phyloP scores from a whole-genome alignment of 2,329 filamentous ascomycete genomes.

The Exserohilum turcica region DNA sequence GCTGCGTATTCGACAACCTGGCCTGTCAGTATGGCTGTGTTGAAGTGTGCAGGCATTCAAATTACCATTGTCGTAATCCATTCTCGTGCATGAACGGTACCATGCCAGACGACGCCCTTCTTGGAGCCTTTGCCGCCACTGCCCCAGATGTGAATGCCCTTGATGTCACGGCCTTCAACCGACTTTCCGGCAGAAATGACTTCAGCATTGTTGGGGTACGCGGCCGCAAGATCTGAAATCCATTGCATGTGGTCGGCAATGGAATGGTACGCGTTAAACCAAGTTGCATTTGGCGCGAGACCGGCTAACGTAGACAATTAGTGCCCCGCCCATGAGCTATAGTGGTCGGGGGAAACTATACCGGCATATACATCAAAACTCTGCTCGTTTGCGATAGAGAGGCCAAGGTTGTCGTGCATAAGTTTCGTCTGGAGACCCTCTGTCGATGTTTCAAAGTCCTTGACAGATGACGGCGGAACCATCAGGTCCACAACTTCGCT shows the following conservation, averaged over 20 bases:
- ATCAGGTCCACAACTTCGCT: constrained; percentile 45
- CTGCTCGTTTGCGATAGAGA: constrained; percentile 42
- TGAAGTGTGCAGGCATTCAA: background rate
- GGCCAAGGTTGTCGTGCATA: constrained; percentile 47
- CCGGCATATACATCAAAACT: constrained; percentile 39
- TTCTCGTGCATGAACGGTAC: constrained; percentile 47
- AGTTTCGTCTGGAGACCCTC: constrained; percentile 35
- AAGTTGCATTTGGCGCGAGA: constrained; percentile 37
- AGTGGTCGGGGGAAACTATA: constrained; percentile 19
- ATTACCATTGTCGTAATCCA: constrained; percentile 44
- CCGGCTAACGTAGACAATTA: constrained; percentile 32
- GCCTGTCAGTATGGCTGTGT: constrained; percentile 7
- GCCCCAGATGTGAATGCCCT: constrained; percentile 48
- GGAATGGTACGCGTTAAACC: constrained; percentile 46
- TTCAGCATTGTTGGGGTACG: constrained; percentile 44
- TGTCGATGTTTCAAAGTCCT: constrained; percentile 36
- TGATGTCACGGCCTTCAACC: constrained; percentile 44
- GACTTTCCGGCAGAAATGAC: constrained; percentile 45
- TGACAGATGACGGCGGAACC: constrained; percentile 39
- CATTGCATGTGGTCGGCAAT: constrained; percentile 45
- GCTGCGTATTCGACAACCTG: constrained; percentile 44
- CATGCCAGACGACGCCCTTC: constrained; percentile 46
- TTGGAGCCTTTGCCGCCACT: constrained; percentile 45
- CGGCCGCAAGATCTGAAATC: constrained; percentile 42
- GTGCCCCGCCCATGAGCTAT: constrained; percentile 10